These are phyloP conservation scores for Cercospora zeina DNA, from an alignment of 2,329 filamentous ascomycete species.

Conservation along the genomic window DNA sequence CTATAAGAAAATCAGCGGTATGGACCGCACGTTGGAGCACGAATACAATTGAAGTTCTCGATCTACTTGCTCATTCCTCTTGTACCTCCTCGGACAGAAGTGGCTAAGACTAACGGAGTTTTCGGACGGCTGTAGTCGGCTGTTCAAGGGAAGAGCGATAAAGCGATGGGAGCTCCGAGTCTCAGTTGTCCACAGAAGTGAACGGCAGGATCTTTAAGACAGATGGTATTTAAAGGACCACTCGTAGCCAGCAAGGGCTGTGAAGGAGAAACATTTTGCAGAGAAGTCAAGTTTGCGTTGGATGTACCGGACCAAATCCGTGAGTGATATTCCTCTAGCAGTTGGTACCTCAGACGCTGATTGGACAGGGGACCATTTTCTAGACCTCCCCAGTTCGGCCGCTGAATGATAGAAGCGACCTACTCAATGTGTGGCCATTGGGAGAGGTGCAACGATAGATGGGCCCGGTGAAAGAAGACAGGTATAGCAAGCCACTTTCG, in stretches of 20 bases:
- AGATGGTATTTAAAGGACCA: background rate
- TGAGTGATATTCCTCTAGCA: background rate
- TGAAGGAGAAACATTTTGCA: background rate
- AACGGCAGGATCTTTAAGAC: background rate
- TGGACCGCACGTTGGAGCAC: background rate
- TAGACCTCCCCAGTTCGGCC: background rate
- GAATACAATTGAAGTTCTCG: background rate
- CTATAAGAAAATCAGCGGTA: background rate
- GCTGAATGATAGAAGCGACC: background rate
- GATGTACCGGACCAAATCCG: background rate
- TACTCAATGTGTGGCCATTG: background rate
- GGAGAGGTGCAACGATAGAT: background rate
- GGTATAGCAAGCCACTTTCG: background rate
- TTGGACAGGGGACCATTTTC: background rate
- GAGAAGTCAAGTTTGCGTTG: background rate
- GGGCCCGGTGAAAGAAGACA: background rate
- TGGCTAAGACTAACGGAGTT: background rate
- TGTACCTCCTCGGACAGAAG: background rate
- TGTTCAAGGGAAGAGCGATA: background rate
- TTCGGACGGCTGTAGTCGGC: background rate
- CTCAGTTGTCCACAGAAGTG: background rate
- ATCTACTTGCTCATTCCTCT: background rate
- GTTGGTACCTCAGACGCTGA: background rate
- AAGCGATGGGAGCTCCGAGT: background rate
- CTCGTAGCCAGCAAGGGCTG: background rate